Percentiles rank a stretch among this genome's conserved stretches.
These are phyloP conservation scores for Fusarium tricinctum DNA, from an alignment of 2,329 filamentous ascomycete species.

Conservation along the genomic window DNA sequence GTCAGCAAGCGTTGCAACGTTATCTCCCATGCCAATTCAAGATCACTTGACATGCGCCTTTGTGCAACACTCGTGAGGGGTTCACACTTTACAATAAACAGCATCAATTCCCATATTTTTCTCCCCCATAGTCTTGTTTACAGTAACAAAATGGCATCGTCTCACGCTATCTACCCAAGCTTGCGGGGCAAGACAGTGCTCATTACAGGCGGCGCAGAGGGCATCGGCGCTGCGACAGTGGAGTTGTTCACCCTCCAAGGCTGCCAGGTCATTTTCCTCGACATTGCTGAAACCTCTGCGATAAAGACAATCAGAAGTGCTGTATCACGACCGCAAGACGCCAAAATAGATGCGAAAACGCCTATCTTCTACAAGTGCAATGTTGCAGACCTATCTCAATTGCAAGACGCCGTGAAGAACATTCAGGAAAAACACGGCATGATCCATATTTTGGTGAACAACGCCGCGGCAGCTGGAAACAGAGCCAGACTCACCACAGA, in stretches of 20 bases:
- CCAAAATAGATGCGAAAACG: slow-evolving; percentile 16
- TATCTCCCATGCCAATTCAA: not conserved
- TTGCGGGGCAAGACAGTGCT: slow-evolving; percentile 58
- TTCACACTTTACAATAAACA: not conserved
- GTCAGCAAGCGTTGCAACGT: not conserved
- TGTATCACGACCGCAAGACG: slow-evolving; percentile 17
- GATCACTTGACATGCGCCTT: not conserved
- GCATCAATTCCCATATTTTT: not conserved
- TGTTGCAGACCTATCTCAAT: slow-evolving; percentile 54
- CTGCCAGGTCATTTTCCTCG: slow-evolving; percentile 61
- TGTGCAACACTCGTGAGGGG: not conserved
- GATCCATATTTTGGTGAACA: slow-evolving; percentile 87
- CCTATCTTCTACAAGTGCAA: slow-evolving; percentile 61
- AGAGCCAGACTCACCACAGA: slow-evolving; percentile 50
- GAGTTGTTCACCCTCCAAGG: slow-evolving; percentile 61
- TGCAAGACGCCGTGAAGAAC: slow-evolving; percentile 54
- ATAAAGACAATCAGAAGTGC: slow-evolving; percentile 49
- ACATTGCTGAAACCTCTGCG: slow-evolving; percentile 53
- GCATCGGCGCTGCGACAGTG: slow-evolving; percentile 62
- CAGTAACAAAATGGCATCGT: not conserved
- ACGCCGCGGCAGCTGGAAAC: slow-evolving; percentile 69
- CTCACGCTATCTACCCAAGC: slow-evolving; percentile 58
- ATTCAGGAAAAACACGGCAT: slow-evolving; percentile 48
- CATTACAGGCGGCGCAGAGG: slow-evolving; percentile 62
- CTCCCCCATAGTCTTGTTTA: no score